Evolutionary conservation across 1,284 basidiomycete genomes (phyloP).

Genomic region (Clitocybe nebularis): DNA sequence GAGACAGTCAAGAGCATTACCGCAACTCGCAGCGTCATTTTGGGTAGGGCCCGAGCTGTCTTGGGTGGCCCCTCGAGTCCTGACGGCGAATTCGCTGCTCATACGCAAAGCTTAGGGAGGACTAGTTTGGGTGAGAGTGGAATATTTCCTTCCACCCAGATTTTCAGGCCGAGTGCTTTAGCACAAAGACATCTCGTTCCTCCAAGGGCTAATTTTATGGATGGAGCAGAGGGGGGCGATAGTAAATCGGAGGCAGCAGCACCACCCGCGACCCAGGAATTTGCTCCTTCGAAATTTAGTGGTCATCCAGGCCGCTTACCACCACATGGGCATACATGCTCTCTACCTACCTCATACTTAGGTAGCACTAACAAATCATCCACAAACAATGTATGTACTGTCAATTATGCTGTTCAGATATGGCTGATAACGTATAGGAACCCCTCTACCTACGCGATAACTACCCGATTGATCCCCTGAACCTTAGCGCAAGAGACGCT

Average conservation of each 20-base stretch:
- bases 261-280: constrained; percentile 31
- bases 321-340: too few species aligned
- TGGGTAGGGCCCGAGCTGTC: constrained; percentile 50
- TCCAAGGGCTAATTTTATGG: constrained; percentile 9
- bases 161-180: constrained; percentile 37
- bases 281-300: constrained; percentile 32
- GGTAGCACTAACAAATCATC: too few species aligned
- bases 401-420: background rate
- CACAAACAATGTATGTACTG: constrained; percentile 12
- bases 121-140: constrained; percentile 18
- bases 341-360: too few species aligned
- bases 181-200: constrained; percentile 13
- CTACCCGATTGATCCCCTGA: constrained; percentile 3
- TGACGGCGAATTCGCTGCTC: constrained; percentile 12
- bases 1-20: constrained; percentile 44
- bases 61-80: constrained; percentile 25
- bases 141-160: constrained; percentile 34
- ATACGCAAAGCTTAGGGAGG: constrained; percentile 29
- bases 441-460: constrained; percentile 1
- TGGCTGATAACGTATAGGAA: constrained; percentile 17
- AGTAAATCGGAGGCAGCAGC: constrained; percentile 14
- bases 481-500: constrained; percentile 18
- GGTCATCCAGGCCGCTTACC: too few species aligned
- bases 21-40: constrained; percentile 48
- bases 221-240: constrained; percentile 4